These are phyloP conservation scores for Paraconiothyrium sp. DNA, from an alignment of 2,329 filamentous ascomycete genomes.

Conservation along the genomic window DNA sequence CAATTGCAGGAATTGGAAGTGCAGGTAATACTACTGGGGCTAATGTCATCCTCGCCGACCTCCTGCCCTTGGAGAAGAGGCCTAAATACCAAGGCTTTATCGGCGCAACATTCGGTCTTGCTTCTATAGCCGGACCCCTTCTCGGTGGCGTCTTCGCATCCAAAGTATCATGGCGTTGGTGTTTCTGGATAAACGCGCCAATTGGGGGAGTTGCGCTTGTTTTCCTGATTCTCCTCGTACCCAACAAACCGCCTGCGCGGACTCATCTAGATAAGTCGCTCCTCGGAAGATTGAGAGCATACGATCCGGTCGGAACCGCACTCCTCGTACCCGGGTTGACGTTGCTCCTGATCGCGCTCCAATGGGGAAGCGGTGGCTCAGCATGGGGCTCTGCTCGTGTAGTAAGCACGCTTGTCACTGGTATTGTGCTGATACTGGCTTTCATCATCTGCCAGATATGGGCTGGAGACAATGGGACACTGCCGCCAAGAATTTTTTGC, in stretches of 20 bases:
- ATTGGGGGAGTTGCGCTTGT: background rate
- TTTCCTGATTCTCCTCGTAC: background rate
- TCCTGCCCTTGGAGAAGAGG: background rate
- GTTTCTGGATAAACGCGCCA: conserved; percentile 5
- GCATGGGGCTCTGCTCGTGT: background rate
- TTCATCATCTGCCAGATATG: background rate
- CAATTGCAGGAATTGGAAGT: conserved; percentile 44
- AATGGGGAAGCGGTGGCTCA: background rate
- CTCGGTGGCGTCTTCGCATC: conserved; percentile 52
- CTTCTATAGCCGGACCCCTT: conserved; percentile 51
- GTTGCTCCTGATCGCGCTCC: background rate
- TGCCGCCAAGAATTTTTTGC: background rate
- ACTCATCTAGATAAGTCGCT: background rate
- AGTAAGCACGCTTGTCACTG: background rate
- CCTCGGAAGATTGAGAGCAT: background rate
- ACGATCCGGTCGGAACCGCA: background rate
- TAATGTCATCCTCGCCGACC: background rate
- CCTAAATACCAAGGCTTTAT: conserved; percentile 33
- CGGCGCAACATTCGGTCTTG: conserved; percentile 27
- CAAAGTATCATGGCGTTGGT: conserved; percentile 50
- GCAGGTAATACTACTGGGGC: background rate
- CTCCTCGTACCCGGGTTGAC: background rate
- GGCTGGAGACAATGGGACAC: background rate
- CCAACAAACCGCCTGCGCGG: background rate
- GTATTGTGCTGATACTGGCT: background rate